These are phyloP conservation scores for Penicillium soppii DNA, from an alignment of 495 filamentous ascomycete species.

Conservation along the genomic window DNA sequence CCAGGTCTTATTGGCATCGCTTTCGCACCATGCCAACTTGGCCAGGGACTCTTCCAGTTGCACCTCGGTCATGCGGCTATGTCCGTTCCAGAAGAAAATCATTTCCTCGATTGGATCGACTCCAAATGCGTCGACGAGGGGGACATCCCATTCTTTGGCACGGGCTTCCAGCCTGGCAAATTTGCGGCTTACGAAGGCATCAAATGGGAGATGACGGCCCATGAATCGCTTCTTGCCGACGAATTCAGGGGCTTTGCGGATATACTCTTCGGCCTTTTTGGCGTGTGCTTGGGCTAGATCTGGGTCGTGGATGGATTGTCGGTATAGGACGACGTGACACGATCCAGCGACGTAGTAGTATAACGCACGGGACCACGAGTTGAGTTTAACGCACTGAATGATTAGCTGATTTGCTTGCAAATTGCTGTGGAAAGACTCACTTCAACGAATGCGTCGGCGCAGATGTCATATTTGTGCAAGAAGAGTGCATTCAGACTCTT, in stretches of 20 bases:
- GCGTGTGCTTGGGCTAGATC: slow-evolving; percentile 53
- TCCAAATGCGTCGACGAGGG: slow-evolving; percentile 79
- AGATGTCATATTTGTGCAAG: slow-evolving; percentile 67
- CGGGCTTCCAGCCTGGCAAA: slow-evolving; percentile 86
- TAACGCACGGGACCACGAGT: slow-evolving; percentile 85
- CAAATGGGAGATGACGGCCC: slow-evolving; percentile 85
- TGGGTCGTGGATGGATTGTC: slow-evolving; percentile 53
- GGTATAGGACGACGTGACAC: slow-evolving; percentile 76
- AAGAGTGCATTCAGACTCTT: slow-evolving; percentile 78
- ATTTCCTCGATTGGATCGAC: slow-evolving; percentile 87
- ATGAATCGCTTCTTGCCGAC: slow-evolving; percentile 88
- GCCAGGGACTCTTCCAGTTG: slow-evolving; percentile 64
- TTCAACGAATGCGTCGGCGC: slow-evolving; percentile 70
- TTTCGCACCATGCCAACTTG: slow-evolving; percentile 65
- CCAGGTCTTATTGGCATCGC: slow-evolving; percentile 54
- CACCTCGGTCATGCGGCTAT: slow-evolving; percentile 68
- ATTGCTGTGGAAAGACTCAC: slow-evolving; percentile 23
- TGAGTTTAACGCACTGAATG: slow-evolving; percentile 69
- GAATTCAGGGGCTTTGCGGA: slow-evolving; percentile 69
- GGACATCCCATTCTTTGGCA: slow-evolving; percentile 63
- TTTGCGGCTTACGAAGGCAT: slow-evolving; percentile 83
- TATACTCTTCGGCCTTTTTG: slow-evolving; percentile 64
- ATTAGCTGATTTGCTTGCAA: background rate
- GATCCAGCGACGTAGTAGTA: slow-evolving; percentile 88
- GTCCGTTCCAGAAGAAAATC: slow-evolving; percentile 91